Percentiles rank a stretch among this genome's conserved stretches.
phyloP scores from a whole-genome alignment of 1,284 basidiomycete genomes.

The Microbotryum intermedium region DNA sequence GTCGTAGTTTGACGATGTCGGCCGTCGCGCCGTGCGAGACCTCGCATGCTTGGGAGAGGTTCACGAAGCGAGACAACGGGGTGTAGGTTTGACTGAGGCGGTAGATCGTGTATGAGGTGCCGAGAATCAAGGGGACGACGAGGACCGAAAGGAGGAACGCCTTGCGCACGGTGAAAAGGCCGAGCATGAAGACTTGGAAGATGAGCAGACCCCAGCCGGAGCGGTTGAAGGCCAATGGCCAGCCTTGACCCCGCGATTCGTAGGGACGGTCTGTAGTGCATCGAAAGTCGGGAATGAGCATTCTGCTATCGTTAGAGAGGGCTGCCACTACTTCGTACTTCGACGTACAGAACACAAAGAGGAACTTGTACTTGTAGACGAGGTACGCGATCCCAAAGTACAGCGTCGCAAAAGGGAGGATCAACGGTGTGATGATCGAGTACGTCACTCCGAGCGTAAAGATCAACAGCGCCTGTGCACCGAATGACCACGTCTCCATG shows the following conservation, averaged over 20 bases:
- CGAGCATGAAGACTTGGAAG: slow-evolving; percentile 70
- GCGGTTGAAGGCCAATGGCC: slow-evolving; percentile 52
- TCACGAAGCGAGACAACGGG: slow-evolving; percentile 73
- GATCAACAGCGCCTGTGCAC: slow-evolving; percentile 77
- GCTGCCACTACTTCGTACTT: not conserved
- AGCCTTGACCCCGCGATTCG: slow-evolving; percentile 84
- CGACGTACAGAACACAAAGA: slow-evolving; percentile 33
- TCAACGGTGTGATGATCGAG: slow-evolving; percentile 88
- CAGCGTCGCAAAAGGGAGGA: slow-evolving; percentile 84
- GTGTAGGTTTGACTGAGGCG: slow-evolving; percentile 50
- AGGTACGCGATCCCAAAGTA: slow-evolving; percentile 87
- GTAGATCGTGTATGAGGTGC: slow-evolving; percentile 72
- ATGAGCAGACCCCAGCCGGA: slow-evolving; percentile 37
- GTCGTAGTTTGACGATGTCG: slow-evolving; percentile 58
- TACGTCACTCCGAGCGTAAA: slow-evolving; percentile 92
- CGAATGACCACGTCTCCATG: no score
- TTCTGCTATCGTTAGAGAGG: not conserved
- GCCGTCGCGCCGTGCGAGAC: slow-evolving; percentile 75
- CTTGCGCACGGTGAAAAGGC: slow-evolving; percentile 72
- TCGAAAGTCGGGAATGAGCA: not conserved
- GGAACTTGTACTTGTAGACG: slow-evolving; percentile 64
- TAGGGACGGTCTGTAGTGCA: slow-evolving; percentile 51
- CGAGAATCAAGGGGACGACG: slow-evolving; percentile 66
- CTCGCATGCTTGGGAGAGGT: slow-evolving; percentile 74
- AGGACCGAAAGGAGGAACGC: slow-evolving; percentile 66